Evolutionary conservation across 1,139 yeast species (phyloP).

Genomic region (Hemisphaericaspora lyxosophila): DNA sequence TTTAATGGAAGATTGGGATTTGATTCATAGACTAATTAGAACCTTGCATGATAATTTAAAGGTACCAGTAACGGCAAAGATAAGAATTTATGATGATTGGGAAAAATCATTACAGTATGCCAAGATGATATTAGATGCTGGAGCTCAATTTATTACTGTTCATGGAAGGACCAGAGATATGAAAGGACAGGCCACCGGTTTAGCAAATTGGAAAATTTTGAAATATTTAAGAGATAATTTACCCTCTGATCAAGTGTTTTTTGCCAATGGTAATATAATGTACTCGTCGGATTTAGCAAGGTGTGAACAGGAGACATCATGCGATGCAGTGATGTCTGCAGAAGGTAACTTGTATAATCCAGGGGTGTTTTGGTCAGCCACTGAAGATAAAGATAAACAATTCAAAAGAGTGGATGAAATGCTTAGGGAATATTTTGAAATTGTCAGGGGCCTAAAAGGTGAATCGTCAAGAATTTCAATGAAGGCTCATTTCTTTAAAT

Average conservation of each 20-base stretch:
- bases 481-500: constrained; percentile 91
- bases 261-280: constrained; percentile 89
- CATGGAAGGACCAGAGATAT: constrained; percentile 97
- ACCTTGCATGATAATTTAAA: constrained; percentile 71
- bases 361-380: constrained; percentile 71
- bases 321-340: constrained; percentile 97
- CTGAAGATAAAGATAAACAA: constrained; percentile 57
- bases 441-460: constrained; percentile 66
- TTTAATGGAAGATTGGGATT: constrained; percentile 95
- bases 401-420: constrained; percentile 85
- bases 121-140: constrained; percentile 85
- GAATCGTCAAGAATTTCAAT: constrained; percentile 78
- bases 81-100: constrained; percentile 83
- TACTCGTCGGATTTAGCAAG: constrained; percentile 78
- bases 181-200: constrained; percentile 94
- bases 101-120: constrained; percentile 87
- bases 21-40: constrained; percentile 68
- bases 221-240: constrained; percentile 74
- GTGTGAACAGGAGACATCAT: constrained; percentile 59
- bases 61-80: constrained; percentile 93
- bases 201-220: constrained; percentile 89
- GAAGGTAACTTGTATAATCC: constrained; percentile 95
- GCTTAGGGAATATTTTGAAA: constrained; percentile 84
- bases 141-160: constrained; percentile 92
- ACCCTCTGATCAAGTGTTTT: constrained; percentile 81